Conservation (phyloP, 129 eudicot genomes). For the Pittosporum tobira region DNA sequence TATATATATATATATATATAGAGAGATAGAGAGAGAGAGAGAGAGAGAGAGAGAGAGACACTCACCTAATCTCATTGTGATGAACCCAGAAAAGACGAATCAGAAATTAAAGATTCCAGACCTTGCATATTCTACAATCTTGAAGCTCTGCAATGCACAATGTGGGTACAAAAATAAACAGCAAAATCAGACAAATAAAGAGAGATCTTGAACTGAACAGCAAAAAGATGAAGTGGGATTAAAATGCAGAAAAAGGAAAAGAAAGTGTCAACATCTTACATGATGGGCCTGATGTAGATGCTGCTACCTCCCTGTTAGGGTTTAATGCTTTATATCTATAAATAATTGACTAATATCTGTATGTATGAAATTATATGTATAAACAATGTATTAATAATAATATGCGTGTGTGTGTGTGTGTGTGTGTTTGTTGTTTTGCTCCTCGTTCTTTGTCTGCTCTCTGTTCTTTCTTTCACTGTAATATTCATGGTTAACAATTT, state of each 20-base stretch:
- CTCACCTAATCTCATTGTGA: conserved; percentile 2
- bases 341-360: too few species aligned
- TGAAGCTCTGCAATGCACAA: conserved; percentile 2
- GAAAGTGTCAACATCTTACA: conserved; percentile 7
- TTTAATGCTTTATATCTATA: background rate
- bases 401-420: too few species aligned
- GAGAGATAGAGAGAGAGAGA: background rate
- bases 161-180: conserved; percentile 1
- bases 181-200: background rate
- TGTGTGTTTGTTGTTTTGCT: background rate
- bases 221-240: conserved; percentile 3
- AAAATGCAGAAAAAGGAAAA: conserved; percentile 4
- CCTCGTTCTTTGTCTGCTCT: conserved; percentile 7
- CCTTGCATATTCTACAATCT: conserved; percentile 3
- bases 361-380: too few species aligned
- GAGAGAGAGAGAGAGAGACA: background rate
- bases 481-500: too few species aligned
- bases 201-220: conserved; percentile 5
- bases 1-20: too few species aligned
- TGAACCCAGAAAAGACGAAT: background rate
- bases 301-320: conserved; percentile 9
- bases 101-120: background rate
- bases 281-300: conserved; percentile 3
- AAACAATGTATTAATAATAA: too few species aligned
- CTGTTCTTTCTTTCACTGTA: background rate